A percentile compares a stretch with the other conserved stretches of the same genome.
Conservation (phyloP, 441 rosid species). For the Aleurites moluccanus region DNA sequence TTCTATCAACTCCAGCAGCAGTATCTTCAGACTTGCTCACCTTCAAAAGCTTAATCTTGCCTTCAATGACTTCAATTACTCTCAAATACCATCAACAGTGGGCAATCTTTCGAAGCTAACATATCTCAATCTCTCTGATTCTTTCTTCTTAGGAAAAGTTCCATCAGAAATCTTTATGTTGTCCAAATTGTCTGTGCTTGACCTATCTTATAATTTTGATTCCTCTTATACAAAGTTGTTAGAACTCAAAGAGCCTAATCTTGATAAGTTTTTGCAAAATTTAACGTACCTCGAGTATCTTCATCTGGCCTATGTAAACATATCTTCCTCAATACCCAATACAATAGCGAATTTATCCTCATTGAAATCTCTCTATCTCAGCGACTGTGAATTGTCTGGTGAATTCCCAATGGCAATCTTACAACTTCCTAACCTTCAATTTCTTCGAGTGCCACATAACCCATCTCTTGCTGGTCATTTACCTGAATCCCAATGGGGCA, state of each 20-base stretch:
- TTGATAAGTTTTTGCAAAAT: neutral
- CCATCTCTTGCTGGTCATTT: neutral
- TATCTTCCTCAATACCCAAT: slow-evolving; percentile 5
- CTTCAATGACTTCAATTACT: slow-evolving; percentile 19
- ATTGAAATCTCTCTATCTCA: slow-evolving; percentile 9
- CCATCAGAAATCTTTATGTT: slow-evolving; percentile 3
- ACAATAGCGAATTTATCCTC: slow-evolving; percentile 12
- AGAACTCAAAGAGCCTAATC: neutral
- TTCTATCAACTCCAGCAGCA: slow-evolving; percentile 23
- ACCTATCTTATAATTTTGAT: slow-evolving; percentile 9
- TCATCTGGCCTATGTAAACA: slow-evolving; percentile 2
- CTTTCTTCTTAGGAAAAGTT: slow-evolving; percentile 11
- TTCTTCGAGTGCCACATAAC: neutral
- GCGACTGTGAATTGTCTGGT: neutral
- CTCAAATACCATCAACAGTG: slow-evolving; percentile 19
- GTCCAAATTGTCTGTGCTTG: slow-evolving; percentile 21
- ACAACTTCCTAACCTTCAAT: slow-evolving; percentile 11
- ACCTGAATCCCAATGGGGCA: neutral
- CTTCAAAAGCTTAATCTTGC: slow-evolving; percentile 27
- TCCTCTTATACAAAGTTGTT: neutral
- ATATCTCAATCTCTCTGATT: too few relatives aligned
- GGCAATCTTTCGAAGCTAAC: slow-evolving; percentile 4
- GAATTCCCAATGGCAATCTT: slow-evolving; percentile 12
- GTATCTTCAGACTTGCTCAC: slow-evolving; percentile 17
- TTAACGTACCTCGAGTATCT: slow-evolving; percentile 10